These are phyloP conservation scores for Phytopythium ostracodes DNA, from an alignment of 352 stramenopile genomes.

Conservation along the genomic window DNA sequence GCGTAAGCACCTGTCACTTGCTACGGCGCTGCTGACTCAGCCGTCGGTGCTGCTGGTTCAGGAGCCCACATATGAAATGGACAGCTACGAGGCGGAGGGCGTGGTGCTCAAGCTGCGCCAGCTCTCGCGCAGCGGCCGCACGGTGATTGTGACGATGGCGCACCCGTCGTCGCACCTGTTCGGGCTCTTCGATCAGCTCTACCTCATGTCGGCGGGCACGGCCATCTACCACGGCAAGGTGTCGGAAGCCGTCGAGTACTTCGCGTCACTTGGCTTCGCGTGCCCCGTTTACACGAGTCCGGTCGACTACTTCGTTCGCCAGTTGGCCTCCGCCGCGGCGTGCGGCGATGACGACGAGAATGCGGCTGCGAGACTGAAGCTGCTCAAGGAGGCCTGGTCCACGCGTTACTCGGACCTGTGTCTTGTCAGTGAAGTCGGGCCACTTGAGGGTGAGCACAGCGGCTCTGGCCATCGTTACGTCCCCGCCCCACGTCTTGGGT, in stretches of 20 bases:
- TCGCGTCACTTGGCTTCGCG: slow-evolving; percentile 38
- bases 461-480: not conserved
- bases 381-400: slow-evolving; percentile 41
- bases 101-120: slow-evolving; percentile 54
- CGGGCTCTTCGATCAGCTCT: slow-evolving; percentile 50
- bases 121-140: slow-evolving; percentile 78
- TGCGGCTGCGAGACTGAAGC: slow-evolving; percentile 16
- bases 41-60: slow-evolving; percentile 84
- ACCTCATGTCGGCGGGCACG: slow-evolving; percentile 45
- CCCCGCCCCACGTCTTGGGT: slow-evolving; percentile 11
- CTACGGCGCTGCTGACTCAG: slow-evolving; percentile 73
- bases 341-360: slow-evolving; percentile 28
- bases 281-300: slow-evolving; percentile 61
- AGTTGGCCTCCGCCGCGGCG: slow-evolving; percentile 22
- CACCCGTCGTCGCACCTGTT: slow-evolving; percentile 72
- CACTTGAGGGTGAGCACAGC: slow-evolving; percentile 2
- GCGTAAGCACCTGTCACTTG: slow-evolving; percentile 79
- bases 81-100: slow-evolving; percentile 51
- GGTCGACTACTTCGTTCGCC: slow-evolving; percentile 61
- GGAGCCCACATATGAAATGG: slow-evolving; percentile 69
- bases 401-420: slow-evolving; percentile 18
- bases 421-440: slow-evolving; percentile 6
- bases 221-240: slow-evolving; percentile 58
- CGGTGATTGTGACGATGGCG: slow-evolving; percentile 87
- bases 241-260: slow-evolving; percentile 47